These are phyloP conservation scores for Antitrichia curtipendula DNA, from an alignment of 225 moss, liverwort and hornwort genomes.

Conservation along the genomic window DNA sequence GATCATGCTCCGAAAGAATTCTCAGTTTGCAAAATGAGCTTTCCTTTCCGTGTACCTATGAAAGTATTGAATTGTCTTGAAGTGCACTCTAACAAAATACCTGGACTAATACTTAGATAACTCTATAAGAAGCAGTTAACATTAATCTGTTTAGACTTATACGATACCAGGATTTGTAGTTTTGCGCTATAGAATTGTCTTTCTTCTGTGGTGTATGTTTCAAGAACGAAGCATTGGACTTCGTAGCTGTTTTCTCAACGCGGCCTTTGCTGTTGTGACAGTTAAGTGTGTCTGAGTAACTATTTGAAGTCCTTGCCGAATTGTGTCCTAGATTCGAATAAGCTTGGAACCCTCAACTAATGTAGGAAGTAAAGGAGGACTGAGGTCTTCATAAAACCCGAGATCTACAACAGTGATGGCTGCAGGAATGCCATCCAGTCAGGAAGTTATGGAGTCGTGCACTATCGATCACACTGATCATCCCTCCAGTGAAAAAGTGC, in stretches of 20 bases:
- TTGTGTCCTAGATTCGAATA: neutral
- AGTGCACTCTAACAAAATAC: neutral
- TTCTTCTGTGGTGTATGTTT: neutral
- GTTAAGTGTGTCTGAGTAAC: neutral
- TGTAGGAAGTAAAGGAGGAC: neutral
- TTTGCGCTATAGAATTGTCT: neutral
- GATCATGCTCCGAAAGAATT: neutral
- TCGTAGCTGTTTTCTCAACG: neutral
- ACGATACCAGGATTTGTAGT: neutral
- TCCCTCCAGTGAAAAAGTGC: neutral
- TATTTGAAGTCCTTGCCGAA: neutral
- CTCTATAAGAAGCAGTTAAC: neutral
- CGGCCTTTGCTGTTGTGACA: neutral
- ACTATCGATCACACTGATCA: neutral
- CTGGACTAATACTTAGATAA: neutral
- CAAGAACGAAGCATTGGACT: neutral
- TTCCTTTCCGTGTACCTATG: neutral
- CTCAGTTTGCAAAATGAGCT: neutral
- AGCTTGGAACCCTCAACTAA: neutral
- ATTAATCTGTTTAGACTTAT: neutral
- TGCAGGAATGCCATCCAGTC: neutral
- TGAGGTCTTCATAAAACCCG: neutral
- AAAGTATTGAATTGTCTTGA: neutral
- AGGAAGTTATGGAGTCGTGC: neutral
- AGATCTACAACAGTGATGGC: neutral